Evolutionary conservation across 441 rosid genomes (phyloP).

Genomic region (Viola pubescens): DNA sequence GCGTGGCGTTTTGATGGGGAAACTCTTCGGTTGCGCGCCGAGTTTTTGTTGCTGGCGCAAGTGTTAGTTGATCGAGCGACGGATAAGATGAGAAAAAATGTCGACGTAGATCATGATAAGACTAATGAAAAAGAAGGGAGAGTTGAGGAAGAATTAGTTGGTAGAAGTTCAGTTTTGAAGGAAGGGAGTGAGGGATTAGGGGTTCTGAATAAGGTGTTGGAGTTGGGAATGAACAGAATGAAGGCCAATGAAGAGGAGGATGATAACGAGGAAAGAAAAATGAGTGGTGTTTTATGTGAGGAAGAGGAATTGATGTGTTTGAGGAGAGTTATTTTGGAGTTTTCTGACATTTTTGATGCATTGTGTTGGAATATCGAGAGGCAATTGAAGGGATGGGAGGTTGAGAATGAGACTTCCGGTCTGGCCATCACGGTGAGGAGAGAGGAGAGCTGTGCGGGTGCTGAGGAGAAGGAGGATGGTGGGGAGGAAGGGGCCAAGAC

Average conservation of each 20-base stretch:
- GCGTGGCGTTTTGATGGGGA: conserved; percentile 73
- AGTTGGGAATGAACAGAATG: conserved; percentile 65
- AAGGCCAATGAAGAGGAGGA: conserved; percentile 30
- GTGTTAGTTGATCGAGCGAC: conserved; percentile 45
- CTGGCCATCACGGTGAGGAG: conserved; percentile 35
- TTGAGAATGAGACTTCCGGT: conserved; percentile 34
- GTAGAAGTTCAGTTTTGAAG: conserved; percentile 25
- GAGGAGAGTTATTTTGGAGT: conserved; percentile 46
- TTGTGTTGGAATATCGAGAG: conserved; percentile 58
- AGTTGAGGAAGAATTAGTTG: conserved; percentile 25
- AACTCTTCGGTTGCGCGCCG: conserved; percentile 58
- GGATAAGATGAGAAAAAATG: conserved; percentile 30
- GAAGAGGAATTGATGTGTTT: conserved; percentile 47
- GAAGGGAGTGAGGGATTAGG: conserved; percentile 34
- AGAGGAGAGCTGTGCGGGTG: conserved; percentile 21
- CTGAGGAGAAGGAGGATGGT: conserved; percentile 14
- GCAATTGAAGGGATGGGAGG: conserved; percentile 47
- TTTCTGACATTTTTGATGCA: conserved; percentile 59
- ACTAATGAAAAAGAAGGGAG: conserved; percentile 24
- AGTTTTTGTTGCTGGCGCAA: conserved; percentile 66
- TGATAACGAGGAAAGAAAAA: conserved; percentile 6
- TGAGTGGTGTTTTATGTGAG: conserved; percentile 25
- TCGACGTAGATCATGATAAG: conserved; percentile 33
- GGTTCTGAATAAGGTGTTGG: conserved; percentile 59
- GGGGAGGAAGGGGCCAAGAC: conserved; percentile 41